Base-by-base conservation (phyloP, 1,284 basidiomycete species). In the Ustanciosporium gigantosporum region DNA sequence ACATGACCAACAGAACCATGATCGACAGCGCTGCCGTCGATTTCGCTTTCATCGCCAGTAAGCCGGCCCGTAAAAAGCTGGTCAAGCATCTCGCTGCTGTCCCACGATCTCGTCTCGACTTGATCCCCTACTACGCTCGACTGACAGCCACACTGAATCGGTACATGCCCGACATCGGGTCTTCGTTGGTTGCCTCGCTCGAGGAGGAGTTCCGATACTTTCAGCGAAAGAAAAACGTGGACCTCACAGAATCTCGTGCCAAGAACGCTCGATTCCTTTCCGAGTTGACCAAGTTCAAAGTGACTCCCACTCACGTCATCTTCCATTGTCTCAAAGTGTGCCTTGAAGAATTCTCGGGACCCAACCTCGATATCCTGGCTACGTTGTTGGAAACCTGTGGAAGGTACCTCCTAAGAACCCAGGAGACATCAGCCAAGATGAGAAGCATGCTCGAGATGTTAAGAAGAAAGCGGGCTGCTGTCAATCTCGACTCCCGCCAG, bases 261-360 rank as follows among this genome's bases (percentile, higher is more conserved):
- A 95, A 91, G 90, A 98, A 97, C 70, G 85, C 90, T 24, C 84
- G 86, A 14, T 99, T 89, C 81, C 79, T 94, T 45, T 89, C 89
- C 3, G 95, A 90, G 77, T 81, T 99, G 69, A 93, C 92, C 24
- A 98, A 99, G 80, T 98, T 98, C 80, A 83, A 85, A 35, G 86
- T 98, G n/a, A 89, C 95, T 7, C 92, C 91, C 8, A 82, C 88
- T 0, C 91, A 97, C 77, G 82, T 93, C 47, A 92, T 97, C 69
- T 82, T 98, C 40, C 93, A 98, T 77, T 89, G 91, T 61, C 88
- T 95, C 82, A 97, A 97, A 84, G 90, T 94, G 36, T 95, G 91
- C 78, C 81, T 98, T 68, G 94, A 97, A 73, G 92, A 97, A 77
- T 92, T 99, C 74, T 87, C 87, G 4, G 88, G 88, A 1, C 86